Base-by-base conservation (phyloP, 257 asterid species). In the Agastache rugosa region DNA sequence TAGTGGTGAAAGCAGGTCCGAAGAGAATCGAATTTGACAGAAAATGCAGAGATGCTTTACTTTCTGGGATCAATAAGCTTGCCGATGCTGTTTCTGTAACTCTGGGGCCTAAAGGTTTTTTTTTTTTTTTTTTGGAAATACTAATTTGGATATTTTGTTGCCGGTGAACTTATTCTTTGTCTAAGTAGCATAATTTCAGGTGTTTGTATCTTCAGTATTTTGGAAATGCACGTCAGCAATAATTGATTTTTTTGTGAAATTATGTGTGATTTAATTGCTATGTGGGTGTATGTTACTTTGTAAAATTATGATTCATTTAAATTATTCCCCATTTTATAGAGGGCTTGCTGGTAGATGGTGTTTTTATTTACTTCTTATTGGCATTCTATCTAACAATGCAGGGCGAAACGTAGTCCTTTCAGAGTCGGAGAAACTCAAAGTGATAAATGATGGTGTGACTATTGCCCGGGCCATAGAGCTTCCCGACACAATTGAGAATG, bases 1-100 rank as follows among this genome's bases (percentile, higher is more conserved):
- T 84, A 39, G 79, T 82, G 79, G 96, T 92, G 67, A 88, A 78
- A 84, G 93, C 98, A 37, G 98, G 96, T 73, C 85, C 93, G 8
- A 95, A 90, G 85, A 89, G 95, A 81, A 86, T 95, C 62, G 90
- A 81, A 67, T 90, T 86, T 75, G 99, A 86, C 27, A 75, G 71
- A 54, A 91, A 88, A 58, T 89, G 97, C 79, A 85, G 97, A 75
- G 91, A 85, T 59, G 84, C 88, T 41, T 83, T 95, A 68, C 92
- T 92, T 78, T 82, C 87, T 54, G 99, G 99, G 53, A 88, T 95
- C 80, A 89, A 90, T 82, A 92, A 92, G 85, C 96, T 92, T 48
- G 97, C 98, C 20, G 97, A 95, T 88, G 96, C 91, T 78, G 98
- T 95, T 86, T 88, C 98, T 54, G 91, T 92, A 51, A 95, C 99